These are phyloP conservation scores for Talaromyces sp. DNA, from an alignment of 2,329 filamentous ascomycete species.

Conservation along the genomic window DNA sequence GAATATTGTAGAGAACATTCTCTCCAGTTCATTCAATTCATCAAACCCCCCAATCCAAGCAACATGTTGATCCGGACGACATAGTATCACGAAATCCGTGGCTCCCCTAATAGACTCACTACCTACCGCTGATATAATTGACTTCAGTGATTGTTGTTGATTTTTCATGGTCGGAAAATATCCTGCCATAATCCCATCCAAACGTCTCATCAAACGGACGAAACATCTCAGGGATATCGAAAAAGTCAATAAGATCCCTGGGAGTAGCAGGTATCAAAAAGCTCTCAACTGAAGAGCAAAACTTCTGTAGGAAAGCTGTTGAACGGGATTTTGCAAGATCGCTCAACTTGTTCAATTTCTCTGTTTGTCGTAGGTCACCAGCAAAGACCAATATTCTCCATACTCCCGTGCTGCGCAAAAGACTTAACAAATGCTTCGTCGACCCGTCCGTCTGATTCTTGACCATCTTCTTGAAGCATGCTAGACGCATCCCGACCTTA, in stretches of 20 bases:
- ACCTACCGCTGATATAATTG: conserved; percentile 59
- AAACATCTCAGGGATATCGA: conserved; percentile 9
- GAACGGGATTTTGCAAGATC: background rate
- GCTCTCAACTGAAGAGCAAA: background rate
- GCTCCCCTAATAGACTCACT: background rate
- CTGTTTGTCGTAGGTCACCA: conserved; percentile 19
- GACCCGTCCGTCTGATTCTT: conserved; percentile 43
- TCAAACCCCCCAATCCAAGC: conserved; percentile 5
- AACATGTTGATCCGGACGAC: conserved; percentile 67
- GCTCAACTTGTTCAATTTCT: conserved; percentile 45
- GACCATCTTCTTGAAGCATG: conserved; percentile 36
- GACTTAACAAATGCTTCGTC: conserved; percentile 35
- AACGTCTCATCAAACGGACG: conserved; percentile 1
- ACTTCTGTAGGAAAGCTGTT: background rate
- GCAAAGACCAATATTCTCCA: conserved; percentile 24
- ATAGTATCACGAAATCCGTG: conserved; percentile 47
- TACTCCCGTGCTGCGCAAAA: conserved; percentile 36
- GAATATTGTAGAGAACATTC: background rate
- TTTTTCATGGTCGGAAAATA: background rate
- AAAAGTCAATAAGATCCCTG: background rate
- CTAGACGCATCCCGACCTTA: background rate
- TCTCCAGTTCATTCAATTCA: background rate
- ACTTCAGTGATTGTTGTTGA: conserved; percentile 23
- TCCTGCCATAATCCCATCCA: conserved; percentile 12
- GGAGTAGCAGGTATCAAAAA: background rate